Evolutionary conservation across 768 basidiomycete genomes (phyloP).

Genomic region (Suillus plorans): DNA sequence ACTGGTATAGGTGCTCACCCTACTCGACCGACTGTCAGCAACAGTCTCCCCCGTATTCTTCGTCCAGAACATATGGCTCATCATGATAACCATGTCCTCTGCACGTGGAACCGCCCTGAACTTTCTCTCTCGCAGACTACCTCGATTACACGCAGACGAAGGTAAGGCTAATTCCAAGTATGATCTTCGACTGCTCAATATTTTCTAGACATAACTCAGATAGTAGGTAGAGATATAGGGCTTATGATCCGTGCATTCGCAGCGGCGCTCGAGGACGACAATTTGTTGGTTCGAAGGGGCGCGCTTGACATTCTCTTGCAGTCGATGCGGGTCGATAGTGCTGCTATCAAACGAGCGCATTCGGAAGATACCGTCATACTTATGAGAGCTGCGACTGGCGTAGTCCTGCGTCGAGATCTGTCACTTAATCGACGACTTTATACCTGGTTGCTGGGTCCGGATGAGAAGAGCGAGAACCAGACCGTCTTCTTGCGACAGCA

Average conservation of each 20-base stretch:
- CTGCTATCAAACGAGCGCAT: conserved; percentile 66
- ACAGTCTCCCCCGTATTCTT: conserved; percentile 89
- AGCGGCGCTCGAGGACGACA: conserved; percentile 90
- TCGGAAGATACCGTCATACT: conserved; percentile 76
- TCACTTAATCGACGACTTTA: conserved; percentile 92
- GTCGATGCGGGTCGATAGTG: conserved; percentile 71
- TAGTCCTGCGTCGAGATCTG: conserved; percentile 89
- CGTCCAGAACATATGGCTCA: conserved; percentile 93
- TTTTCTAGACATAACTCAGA: conserved; percentile 55
- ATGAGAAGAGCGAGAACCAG: conserved; percentile 76
- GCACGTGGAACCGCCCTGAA: conserved; percentile 86
- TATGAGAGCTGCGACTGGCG: conserved; percentile 82
- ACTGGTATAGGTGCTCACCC: conserved; percentile 59
- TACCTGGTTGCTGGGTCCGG: conserved; percentile 87
- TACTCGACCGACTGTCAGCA: conserved; percentile 81
- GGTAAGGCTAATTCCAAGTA: conserved; percentile 41
- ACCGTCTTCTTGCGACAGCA: conserved; percentile 66
- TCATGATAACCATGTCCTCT: conserved; percentile 86
- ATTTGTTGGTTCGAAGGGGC: conserved; percentile 83
- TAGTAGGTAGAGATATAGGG: conserved; percentile 85
- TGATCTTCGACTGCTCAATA: conserved; percentile 8
- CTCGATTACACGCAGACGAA: conserved; percentile 66
- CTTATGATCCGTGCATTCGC: conserved; percentile 93
- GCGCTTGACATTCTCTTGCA: conserved; percentile 84
- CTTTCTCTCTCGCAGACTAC: conserved; percentile 80